Evolutionary conservation across 768 basidiomycete species (phyloP).

Genomic region (Cystobasidium ongulense): DNA sequence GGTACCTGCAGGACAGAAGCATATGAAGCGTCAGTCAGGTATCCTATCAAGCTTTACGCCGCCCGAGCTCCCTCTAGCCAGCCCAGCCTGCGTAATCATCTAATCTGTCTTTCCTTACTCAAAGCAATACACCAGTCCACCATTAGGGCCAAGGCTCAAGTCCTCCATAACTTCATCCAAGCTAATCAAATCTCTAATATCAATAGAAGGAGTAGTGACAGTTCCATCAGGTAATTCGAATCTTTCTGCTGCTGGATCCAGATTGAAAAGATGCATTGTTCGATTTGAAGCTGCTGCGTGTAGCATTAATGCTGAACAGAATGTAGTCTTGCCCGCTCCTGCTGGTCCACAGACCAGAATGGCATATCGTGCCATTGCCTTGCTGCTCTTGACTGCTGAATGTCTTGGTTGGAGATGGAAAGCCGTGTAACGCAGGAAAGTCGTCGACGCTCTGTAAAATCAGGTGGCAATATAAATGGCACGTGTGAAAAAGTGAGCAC

Average conservation of each 20-base stretch:
- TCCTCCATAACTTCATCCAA: conserved; percentile 94
- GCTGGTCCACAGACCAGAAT: conserved; percentile 54
- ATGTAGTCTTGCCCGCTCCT: conserved; percentile 94
- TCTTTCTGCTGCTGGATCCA: conserved; percentile 89
- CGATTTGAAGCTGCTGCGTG: conserved; percentile 76
- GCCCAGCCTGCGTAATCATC: conserved; percentile 39
- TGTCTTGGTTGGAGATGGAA: neutral
- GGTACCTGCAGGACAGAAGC: conserved; percentile 59
- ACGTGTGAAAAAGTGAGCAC: too few relatives aligned
- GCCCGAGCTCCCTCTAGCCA: neutral
- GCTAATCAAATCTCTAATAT: conserved; percentile 85
- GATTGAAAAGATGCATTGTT: conserved; percentile 84
- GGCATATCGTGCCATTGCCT: conserved; percentile 13
- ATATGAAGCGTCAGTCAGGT: too few relatives aligned
- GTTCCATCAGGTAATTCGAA: conserved; percentile 62
- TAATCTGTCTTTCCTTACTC: conserved; percentile 60
- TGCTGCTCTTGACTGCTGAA: neutral
- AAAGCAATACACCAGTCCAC: conserved; percentile 94
- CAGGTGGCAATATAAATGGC: too few relatives aligned
- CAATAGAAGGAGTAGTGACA: conserved; percentile 62
- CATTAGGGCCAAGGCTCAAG: conserved; percentile 90
- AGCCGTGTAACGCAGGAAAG: neutral
- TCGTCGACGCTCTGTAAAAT: too few relatives aligned
- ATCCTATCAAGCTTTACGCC: too few relatives aligned
- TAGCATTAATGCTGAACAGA: conserved; percentile 75